These are phyloP conservation scores for Mortierella sp. DNA, from an alignment of 371 early-diverging fungal genomes.

Conservation along the genomic window DNA sequence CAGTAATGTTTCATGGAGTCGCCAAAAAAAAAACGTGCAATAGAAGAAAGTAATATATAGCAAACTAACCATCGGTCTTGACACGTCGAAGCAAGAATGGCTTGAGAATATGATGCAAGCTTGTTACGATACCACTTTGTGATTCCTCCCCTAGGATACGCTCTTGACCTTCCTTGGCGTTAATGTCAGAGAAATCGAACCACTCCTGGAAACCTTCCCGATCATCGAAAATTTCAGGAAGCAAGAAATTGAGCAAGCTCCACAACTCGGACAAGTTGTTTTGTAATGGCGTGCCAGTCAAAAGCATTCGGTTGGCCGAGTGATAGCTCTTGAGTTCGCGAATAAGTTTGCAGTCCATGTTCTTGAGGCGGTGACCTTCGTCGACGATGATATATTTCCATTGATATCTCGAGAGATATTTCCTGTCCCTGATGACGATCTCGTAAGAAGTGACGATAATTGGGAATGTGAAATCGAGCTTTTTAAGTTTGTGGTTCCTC, in stretches of 20 bases:
- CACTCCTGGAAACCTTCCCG: conserved; percentile 86
- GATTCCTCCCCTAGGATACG: conserved; percentile 81
- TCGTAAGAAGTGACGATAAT: conserved; percentile 95
- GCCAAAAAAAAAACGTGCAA: no score
- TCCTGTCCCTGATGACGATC: conserved; percentile 89
- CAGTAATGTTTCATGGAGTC: not conserved
- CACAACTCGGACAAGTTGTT: conserved; percentile 95
- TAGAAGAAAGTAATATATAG: not conserved
- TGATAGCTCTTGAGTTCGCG: conserved; percentile 85
- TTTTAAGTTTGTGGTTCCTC: conserved; percentile 77
- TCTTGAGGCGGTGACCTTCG: conserved; percentile 97
- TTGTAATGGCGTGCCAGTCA: conserved; percentile 97
- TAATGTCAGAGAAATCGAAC: conserved; percentile 87
- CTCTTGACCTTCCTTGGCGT: conserved; percentile 74
- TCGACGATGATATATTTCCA: conserved; percentile 96
- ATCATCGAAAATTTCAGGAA: conserved; percentile 92
- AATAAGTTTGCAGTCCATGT: conserved; percentile 91
- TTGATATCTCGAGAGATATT: conserved; percentile 72
- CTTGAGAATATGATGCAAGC: conserved; percentile 90
- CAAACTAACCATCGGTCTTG: conserved; percentile 87
- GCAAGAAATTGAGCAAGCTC: conserved; percentile 94
- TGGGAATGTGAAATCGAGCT: conserved; percentile 74
- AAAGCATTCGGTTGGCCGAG: conserved; percentile 87
- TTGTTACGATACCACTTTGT: conserved; percentile 78
- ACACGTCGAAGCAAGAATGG: conserved; percentile 96